Conservation (phyloP, 1,284 basidiomycete genomes). For the Psilocybe mexicana region DNA sequence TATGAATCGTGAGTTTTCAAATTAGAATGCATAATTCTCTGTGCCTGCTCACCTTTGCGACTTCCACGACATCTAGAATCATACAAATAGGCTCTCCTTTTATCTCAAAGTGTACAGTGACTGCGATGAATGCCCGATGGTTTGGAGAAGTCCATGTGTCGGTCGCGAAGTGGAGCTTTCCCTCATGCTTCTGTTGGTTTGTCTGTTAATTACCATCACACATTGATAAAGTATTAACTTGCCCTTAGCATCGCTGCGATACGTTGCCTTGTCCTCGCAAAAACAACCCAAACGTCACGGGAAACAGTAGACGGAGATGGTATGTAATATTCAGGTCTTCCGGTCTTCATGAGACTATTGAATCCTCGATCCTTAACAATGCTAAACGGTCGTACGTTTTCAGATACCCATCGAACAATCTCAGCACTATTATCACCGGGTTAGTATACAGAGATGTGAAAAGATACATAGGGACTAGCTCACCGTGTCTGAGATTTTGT, state of each 20-base stretch:
- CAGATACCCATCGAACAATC: slow-evolving; percentile 12
- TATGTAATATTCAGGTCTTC: slow-evolving; percentile 26
- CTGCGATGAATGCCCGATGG: slow-evolving; percentile 18
- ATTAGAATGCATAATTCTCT: not conserved
- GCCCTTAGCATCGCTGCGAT: slow-evolving; percentile 27
- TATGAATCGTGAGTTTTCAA: not conserved
- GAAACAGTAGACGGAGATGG: slow-evolving; percentile 26
- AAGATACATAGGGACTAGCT: not conserved
- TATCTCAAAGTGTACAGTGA: slow-evolving; percentile 21
- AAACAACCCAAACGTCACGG: slow-evolving; percentile 25
- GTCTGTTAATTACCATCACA: not conserved
- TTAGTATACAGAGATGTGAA: not conserved
- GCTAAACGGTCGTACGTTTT: slow-evolving; percentile 7
- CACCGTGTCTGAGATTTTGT: slow-evolving; percentile 16
- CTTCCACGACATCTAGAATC: slow-evolving; percentile 27
- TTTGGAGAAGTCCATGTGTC: slow-evolving; percentile 27
- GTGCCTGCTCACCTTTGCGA: slow-evolving; percentile 12
- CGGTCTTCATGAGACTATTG: slow-evolving; percentile 23
- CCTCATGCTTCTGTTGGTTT: slow-evolving; percentile 23
- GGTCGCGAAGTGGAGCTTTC: slow-evolving; percentile 21
- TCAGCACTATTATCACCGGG: slow-evolving; percentile 4
- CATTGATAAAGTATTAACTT: slow-evolving; percentile 3
- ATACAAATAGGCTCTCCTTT: slow-evolving; percentile 18
- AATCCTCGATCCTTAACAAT: slow-evolving; percentile 5
- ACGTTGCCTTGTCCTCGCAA: slow-evolving; percentile 17